Conservation (phyloP, 495 filamentous ascomycete genomes). For the Penicillium daleae region DNA sequence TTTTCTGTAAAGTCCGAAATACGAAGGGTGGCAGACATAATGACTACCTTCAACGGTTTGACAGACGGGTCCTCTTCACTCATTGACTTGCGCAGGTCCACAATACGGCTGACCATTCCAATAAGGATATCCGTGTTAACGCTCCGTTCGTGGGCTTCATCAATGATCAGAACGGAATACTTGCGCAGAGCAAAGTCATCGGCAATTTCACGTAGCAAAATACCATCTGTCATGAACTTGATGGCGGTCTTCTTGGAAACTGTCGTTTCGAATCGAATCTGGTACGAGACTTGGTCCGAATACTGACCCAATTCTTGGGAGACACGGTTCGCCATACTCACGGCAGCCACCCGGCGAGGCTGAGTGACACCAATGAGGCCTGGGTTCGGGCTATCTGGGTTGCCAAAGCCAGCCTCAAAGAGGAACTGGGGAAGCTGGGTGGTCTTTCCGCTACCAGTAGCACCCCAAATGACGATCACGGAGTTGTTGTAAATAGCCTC, state of each 20-base stretch:
- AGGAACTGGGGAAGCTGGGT: conserved; percentile 96
- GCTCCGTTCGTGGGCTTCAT: conserved; percentile 97
- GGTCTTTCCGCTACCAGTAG: conserved; percentile 96
- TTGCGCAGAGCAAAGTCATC: conserved; percentile 90
- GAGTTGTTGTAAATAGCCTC: conserved; percentile 91
- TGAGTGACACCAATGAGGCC: conserved; percentile 96
- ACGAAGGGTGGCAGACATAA: conserved; percentile 96
- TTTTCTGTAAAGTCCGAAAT: conserved; percentile 92
- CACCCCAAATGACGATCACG: conserved; percentile 88
- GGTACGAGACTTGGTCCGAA: conserved; percentile 78
- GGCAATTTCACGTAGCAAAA: conserved; percentile 87
- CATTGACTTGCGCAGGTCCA: conserved; percentile 73
- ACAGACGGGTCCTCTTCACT: conserved; percentile 62
- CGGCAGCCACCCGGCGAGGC: conserved; percentile 87
- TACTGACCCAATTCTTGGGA: conserved; percentile 76
- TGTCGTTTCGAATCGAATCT: conserved; percentile 92
- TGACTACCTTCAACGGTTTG: conserved; percentile 86
- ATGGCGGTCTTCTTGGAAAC: conserved; percentile 83
- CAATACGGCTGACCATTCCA: conserved; percentile 91
- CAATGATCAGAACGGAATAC: conserved; percentile 92
- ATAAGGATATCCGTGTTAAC: conserved; percentile 98
- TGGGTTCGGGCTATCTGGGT: conserved; percentile 72
- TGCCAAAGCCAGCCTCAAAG: conserved; percentile 90
- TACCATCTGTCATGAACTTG: conserved; percentile 99
- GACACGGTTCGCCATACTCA: conserved; percentile 94